Percentiles rank a stretch among this genome's conserved stretches.
phyloP scores from a whole-genome alignment of 331 rosid genomes.

The Spiraea crenata region DNA sequence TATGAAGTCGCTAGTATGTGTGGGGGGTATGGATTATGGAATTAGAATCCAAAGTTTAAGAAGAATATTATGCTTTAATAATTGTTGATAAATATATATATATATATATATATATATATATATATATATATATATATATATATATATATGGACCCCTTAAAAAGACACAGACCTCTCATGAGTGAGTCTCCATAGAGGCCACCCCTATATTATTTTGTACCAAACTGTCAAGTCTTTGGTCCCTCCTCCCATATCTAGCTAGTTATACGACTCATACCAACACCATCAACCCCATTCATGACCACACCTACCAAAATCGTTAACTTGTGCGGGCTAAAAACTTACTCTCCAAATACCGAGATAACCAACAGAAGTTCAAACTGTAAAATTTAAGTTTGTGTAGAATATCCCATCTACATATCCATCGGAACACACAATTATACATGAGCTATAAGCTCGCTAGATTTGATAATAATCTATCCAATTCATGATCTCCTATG shows the following conservation, averaged over 20 bases:
- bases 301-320: slow-evolving; percentile 31
- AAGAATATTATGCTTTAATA: slow-evolving; percentile 50
- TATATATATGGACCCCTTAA: slow-evolving; percentile 36
- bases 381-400: too few species aligned
- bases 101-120: too few species aligned
- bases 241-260: slow-evolving; percentile 12
- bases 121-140: too few species aligned
- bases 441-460: background rate
- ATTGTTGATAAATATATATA: slow-evolving; percentile 65
- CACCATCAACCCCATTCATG: slow-evolving; percentile 38
- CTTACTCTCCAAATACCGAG: too few species aligned
- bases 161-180: slow-evolving; percentile 36
- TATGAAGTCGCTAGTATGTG: background rate
- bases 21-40: slow-evolving; percentile 11
- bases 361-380: too few species aligned
- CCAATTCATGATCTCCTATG: background rate
- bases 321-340: background rate
- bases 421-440: too few species aligned
- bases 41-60: slow-evolving; percentile 25
- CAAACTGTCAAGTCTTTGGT: slow-evolving; percentile 23
- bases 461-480: background rate
- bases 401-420: too few species aligned
- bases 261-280: background rate
- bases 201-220: slow-evolving; percentile 16
- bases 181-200: background rate